Conservation (phyloP, 345 rosid genomes). For the Citrus reticulata region DNA sequence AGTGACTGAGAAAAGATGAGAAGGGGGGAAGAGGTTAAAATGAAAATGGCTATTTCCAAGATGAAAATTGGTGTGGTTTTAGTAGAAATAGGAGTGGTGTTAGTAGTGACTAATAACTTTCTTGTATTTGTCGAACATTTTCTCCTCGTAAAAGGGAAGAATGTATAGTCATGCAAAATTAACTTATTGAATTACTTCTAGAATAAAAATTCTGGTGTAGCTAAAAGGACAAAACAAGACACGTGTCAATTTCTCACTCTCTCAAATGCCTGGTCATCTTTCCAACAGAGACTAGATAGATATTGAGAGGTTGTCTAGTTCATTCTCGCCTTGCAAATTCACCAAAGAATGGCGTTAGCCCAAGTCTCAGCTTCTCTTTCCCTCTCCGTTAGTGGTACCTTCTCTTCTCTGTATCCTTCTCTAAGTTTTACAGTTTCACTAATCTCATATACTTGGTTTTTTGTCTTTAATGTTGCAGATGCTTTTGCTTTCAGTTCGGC, state of each 20-base stretch:
- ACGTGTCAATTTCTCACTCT: neutral
- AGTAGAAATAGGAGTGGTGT: neutral
- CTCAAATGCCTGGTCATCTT: slow-evolving; percentile 1
- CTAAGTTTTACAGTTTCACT: neutral
- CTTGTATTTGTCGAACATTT: neutral
- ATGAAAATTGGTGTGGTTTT: neutral
- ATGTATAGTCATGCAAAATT: too few species aligned
- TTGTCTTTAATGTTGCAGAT: slow-evolving; percentile 32
- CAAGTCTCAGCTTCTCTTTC: slow-evolving; percentile 56
- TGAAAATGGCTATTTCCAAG: slow-evolving; percentile 1
- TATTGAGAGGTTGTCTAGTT: neutral
- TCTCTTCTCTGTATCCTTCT: neutral
- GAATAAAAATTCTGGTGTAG: too few species aligned
- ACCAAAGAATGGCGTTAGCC: slow-evolving; percentile 48
- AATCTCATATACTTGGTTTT: neutral
- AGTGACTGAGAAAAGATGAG: neutral
- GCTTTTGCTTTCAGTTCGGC: slow-evolving; percentile 24
- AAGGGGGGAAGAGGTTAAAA: neutral
- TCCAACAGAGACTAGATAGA: neutral
- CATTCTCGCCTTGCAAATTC: neutral
- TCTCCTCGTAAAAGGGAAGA: too few species aligned
- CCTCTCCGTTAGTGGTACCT: slow-evolving; percentile 44
- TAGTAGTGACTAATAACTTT: neutral
- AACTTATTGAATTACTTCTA: too few species aligned
- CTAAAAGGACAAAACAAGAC: too few species aligned